phyloP scores from a whole-genome alignment of 495 filamentous ascomycete species.

The Copromyces sp. region DNA sequence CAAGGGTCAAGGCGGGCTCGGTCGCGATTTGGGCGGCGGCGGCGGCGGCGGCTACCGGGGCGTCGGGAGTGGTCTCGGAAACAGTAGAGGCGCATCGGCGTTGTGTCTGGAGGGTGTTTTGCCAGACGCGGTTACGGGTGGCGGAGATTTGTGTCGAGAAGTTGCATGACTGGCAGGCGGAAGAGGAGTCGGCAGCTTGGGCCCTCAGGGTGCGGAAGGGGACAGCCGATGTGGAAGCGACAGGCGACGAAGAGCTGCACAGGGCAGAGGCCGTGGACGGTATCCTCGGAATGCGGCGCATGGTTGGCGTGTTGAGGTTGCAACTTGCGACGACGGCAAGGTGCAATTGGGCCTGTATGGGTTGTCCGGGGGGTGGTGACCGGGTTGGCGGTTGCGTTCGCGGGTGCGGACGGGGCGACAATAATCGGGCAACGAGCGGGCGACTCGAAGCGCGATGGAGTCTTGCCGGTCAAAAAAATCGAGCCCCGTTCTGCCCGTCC shows the following conservation, averaged over 20 bases:
- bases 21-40: neutral
- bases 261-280: conserved; percentile 12
- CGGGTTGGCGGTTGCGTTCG: neutral
- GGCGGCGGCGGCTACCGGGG: neutral
- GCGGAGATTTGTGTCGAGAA: conserved; percentile 1
- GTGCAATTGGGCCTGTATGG: neutral
- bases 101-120: conserved; percentile 6
- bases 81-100: conserved; percentile 15
- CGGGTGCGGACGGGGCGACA: neutral
- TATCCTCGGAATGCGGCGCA: conserved; percentile 24
- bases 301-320: neutral
- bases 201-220: conserved; percentile 9
- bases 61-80: neutral
- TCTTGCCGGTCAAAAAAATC: conserved; percentile 1
- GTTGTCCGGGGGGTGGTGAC: neutral
- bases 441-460: neutral
- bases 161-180: neutral
- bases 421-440: neutral
- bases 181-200: neutral
- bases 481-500: neutral
- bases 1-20: neutral
- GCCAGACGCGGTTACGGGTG: conserved; percentile 4
- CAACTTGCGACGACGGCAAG: neutral
- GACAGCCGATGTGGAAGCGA: neutral
- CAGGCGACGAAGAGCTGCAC: conserved; percentile 11